Conservation (phyloP, 2,329 filamentous ascomycete genomes). For the Aspergillus chevalieri region DNA sequence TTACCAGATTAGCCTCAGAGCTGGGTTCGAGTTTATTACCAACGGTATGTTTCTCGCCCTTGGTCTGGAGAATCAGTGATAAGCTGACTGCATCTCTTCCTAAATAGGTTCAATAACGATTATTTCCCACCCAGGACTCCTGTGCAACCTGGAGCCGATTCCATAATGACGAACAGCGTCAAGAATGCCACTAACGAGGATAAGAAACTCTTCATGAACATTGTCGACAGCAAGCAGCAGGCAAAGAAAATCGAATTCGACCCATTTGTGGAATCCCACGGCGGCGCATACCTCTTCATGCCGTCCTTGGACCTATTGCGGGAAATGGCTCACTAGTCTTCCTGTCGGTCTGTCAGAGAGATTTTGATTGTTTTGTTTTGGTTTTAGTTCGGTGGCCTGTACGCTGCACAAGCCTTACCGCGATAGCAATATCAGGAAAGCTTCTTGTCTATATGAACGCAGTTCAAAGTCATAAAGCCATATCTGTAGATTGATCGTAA, state of each 20-base stretch:
- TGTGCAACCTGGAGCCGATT: background rate
- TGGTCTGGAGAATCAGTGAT: background rate
- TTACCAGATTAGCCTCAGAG: background rate
- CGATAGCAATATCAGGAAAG: background rate
- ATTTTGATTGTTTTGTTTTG: background rate
- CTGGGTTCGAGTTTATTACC: background rate
- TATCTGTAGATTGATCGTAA: no score
- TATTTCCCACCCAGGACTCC: background rate
- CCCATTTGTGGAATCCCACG: background rate
- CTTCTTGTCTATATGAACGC: background rate
- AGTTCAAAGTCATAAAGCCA: background rate
- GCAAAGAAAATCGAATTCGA: background rate
- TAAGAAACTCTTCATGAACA: background rate
- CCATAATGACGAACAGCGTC: background rate
- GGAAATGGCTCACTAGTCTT: background rate
- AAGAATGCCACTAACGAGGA: background rate
- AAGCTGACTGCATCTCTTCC: background rate
- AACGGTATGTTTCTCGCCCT: background rate
- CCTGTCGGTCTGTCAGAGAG: background rate
- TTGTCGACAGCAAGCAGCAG: background rate
- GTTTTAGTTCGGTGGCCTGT: background rate
- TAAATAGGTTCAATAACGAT: background rate
- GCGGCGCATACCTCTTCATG: background rate
- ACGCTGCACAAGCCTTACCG: background rate
- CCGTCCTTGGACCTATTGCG: background rate